phyloP scores from a whole-genome alignment of 352 stramenopile species.

The Globisporangium lucens region DNA sequence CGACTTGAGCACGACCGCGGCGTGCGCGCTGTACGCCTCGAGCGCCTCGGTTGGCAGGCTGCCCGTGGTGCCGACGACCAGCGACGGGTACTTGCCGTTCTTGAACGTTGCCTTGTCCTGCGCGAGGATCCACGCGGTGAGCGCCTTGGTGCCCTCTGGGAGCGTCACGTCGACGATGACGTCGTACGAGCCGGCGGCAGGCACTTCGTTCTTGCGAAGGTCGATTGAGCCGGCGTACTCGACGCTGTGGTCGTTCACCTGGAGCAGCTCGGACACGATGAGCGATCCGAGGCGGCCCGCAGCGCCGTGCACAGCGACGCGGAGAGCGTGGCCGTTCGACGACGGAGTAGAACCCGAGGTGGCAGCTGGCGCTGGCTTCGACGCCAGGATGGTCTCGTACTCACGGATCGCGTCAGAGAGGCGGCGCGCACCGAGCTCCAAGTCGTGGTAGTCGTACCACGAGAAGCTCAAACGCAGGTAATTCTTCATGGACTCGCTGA shows the following conservation, averaged over 20 bases:
- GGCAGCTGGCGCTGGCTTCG: slow-evolving; percentile 24
- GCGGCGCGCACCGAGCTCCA: slow-evolving; percentile 71
- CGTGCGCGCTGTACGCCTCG: slow-evolving; percentile 57
- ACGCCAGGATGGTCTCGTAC: slow-evolving; percentile 44
- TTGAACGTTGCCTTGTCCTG: slow-evolving; percentile 54
- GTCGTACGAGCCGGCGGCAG: slow-evolving; percentile 46
- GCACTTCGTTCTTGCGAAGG: slow-evolving; percentile 41
- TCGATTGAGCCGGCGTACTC: slow-evolving; percentile 58
- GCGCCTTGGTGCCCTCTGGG: slow-evolving; percentile 62
- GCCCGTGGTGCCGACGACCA: slow-evolving; percentile 79
- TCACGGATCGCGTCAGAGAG: slow-evolving; percentile 68
- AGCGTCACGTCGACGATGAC: slow-evolving; percentile 81
- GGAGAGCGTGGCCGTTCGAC: slow-evolving; percentile 31
- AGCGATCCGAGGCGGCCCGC: slow-evolving; percentile 65
- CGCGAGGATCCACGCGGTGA: slow-evolving; percentile 54
- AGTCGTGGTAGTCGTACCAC: slow-evolving; percentile 81
- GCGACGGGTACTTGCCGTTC: slow-evolving; percentile 60
- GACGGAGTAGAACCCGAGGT: slow-evolving; percentile 3
- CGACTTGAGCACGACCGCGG: slow-evolving; percentile 65
- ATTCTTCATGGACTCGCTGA: slow-evolving; percentile 87
- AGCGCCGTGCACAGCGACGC: slow-evolving; percentile 71
- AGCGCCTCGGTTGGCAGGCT: slow-evolving; percentile 51
- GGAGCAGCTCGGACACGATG: slow-evolving; percentile 61
- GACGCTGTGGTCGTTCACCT: slow-evolving; percentile 42
- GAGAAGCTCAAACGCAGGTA: slow-evolving; percentile 86